A percentile compares a stretch with the other conserved stretches of the same genome.
These are phyloP conservation scores for Phytopythium helicoides DNA, from an alignment of 352 stramenopile species.

Conservation along the genomic window DNA sequence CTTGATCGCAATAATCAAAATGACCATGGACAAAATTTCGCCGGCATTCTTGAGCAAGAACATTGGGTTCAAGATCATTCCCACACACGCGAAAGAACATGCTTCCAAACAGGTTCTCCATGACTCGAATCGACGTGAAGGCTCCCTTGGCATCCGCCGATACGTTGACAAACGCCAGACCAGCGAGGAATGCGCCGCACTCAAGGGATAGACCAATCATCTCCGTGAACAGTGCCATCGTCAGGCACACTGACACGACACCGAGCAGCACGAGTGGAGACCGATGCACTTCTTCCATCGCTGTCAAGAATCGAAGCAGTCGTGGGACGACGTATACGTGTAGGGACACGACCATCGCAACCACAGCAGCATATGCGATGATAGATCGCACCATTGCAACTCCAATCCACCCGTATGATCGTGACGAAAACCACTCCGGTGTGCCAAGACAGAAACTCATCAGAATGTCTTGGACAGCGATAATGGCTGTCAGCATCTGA, in stretches of 20 bases:
- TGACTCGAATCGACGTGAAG: conserved; percentile 82
- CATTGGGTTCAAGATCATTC: conserved; percentile 85
- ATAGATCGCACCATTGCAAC: conserved; percentile 67
- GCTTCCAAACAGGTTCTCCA: conserved; percentile 86
- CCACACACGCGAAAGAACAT: conserved; percentile 89
- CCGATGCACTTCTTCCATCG: conserved; percentile 83
- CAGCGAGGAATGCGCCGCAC: conserved; percentile 79
- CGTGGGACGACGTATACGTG: conserved; percentile 70
- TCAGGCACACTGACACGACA: conserved; percentile 81
- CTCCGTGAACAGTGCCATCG: conserved; percentile 85
- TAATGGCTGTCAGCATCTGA: conserved; percentile 82
- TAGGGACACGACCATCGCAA: conserved; percentile 62
- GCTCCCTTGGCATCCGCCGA: conserved; percentile 61
- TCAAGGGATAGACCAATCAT: conserved; percentile 80
- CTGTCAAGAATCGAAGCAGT: conserved; percentile 66
- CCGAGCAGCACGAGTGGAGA: conserved; percentile 74
- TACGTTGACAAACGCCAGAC: conserved; percentile 75
- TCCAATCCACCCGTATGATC: conserved; percentile 67
- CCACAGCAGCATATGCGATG: conserved; percentile 69
- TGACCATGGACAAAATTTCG: conserved; percentile 82
- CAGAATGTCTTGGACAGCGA: conserved; percentile 79
- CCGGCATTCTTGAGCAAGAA: conserved; percentile 75
- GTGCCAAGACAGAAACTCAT: conserved; percentile 87
- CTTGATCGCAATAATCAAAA: conserved; percentile 79
- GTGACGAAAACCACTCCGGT: conserved; percentile 81